Evolutionary conservation across 106 monocot species (phyloP), one percentile per base, ranked within the genome.

Genomic region (Posidonia australis): DNA sequence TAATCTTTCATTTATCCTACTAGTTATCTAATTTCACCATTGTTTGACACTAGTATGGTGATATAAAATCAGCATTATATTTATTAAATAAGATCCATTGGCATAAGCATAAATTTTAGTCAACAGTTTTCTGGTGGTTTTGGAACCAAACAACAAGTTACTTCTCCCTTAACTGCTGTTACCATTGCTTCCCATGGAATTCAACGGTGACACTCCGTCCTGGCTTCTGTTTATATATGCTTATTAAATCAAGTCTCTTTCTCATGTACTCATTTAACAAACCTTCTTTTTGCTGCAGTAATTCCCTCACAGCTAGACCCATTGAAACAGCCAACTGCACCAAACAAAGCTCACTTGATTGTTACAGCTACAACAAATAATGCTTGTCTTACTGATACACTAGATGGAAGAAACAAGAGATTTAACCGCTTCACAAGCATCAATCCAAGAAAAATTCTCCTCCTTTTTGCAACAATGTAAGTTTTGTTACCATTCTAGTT

Each of bases 401-500:
- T 73, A 3, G 93, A 89, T 68, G 78, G 77, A 65, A 87, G 74
- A 60, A 72, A 47, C 65, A 84, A 77, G 58, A 79, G 79, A 69
- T 84, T 84, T 42, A 82, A 66, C 54, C 79, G 77, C 17, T 53
- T 84, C 23, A 63, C 73, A 43, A 68, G 73, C 25, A 69, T 90
- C 58, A 70, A 87, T 54, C 90, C 96, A 27, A 78, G 81, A 42
- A 87, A 84, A 70, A 87, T 96, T n/a, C 82, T 90, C 55, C 90
- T 96, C 13, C 60, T 90, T 29, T 96, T 96, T 51, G 90, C 93
- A 27, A 80, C 89, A 19, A 69, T 89, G 93, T 93, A 83, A 86
- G 93, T 68, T 32, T 46, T 36, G 36, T 36, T 36, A 36, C 36
- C 7, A 7, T 36, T 7, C 2, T 36, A 4, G 36, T 36, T n/a